Base-by-base conservation (phyloP, 306 rosid species). In the Trifolium pratense region DNA sequence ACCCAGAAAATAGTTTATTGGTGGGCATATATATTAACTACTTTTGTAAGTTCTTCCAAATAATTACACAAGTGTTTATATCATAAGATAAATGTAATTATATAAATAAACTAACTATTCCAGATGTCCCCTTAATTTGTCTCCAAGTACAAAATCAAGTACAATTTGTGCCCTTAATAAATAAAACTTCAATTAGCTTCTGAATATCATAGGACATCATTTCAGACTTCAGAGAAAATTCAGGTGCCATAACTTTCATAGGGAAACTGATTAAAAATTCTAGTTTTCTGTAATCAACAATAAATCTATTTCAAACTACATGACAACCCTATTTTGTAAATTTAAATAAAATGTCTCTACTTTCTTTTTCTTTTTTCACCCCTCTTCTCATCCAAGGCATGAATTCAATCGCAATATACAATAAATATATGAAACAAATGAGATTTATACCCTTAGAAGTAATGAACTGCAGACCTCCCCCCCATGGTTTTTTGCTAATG, bases 221-320 rank as follows among this genome's bases (percentile, higher is more conserved):
- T 56, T 16, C 58, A 21, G 21, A n/a, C n/a, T n/a, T n/a, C n/a
- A 36, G 46, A 32, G n/a, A 21, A 31, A 66, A 56, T 32, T 72
- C 20, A 16, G 9, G 51, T 65, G 21, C 26, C 55, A 49, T 37
- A 53, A 59, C 66, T 26, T 79, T 57, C 52, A 39, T 16, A 18
- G 13, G 51, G 6, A 17, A 59, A 68, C 42, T 49, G 17, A 76
- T 16, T 10, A 31, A 40, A 80, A 68, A 62, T 51, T 29, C 68
- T 51, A 68, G 70, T 42, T 55, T 68, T 75, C 20, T 55, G 70
- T 42, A 42, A 36, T 74, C 70, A 52, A 74, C 76, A 42, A 62
- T 51, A 80, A 75, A 69, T 70, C n/a, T 34, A 62, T 63, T 62
- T 61, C 63, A 59, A 77, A 68, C n/a, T 31, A 77, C 17, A 55